These are phyloP conservation scores for Capsella rubella DNA, from an alignment of 441 rosid species.

Conservation along the genomic window DNA sequence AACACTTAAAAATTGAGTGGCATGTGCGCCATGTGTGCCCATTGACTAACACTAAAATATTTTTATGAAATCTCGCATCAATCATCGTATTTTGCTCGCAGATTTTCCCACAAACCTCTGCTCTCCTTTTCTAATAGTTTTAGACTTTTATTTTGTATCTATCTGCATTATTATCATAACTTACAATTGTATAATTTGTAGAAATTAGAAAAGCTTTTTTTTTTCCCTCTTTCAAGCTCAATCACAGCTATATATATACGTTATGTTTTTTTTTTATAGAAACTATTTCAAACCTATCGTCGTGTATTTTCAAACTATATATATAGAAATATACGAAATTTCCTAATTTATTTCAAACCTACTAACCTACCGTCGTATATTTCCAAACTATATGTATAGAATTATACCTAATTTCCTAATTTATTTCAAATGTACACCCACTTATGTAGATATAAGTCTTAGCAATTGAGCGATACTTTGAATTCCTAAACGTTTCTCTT, in stretches of 20 bases:
- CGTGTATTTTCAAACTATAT: constrained; percentile 1
- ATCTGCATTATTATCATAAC: constrained; percentile 2
- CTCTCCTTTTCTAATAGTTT: constrained; percentile 26
- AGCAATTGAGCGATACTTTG: not conserved
- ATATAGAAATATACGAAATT: not conserved
- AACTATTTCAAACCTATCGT: not conserved
- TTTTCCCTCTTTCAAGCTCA: constrained; percentile 11
- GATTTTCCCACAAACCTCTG: constrained; percentile 39
- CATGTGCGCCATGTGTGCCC: constrained; percentile 44
- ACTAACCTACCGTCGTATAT: constrained; percentile 13
- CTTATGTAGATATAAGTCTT: not conserved
- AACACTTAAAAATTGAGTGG: constrained; percentile 25
- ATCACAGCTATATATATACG: not conserved
- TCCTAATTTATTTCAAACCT: constrained; percentile 11
- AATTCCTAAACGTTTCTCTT: not conserved
- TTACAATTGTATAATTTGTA: not conserved
- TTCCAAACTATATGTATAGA: not conserved
- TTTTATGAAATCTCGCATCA: constrained; percentile 37
- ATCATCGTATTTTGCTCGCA: constrained; percentile 41
- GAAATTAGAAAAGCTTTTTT: not conserved
- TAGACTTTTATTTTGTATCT: constrained; percentile 36
- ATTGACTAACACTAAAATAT: constrained; percentile 31
- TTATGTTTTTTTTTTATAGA: not conserved
- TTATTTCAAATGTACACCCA: constrained; percentile 5
- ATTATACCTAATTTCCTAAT: not conserved